Percentiles rank a stretch among this genome's conserved stretches.
These are phyloP conservation scores for Gloeostereum incarnatum DNA, from an alignment of 768 basidiomycete species.

Conservation along the genomic window DNA sequence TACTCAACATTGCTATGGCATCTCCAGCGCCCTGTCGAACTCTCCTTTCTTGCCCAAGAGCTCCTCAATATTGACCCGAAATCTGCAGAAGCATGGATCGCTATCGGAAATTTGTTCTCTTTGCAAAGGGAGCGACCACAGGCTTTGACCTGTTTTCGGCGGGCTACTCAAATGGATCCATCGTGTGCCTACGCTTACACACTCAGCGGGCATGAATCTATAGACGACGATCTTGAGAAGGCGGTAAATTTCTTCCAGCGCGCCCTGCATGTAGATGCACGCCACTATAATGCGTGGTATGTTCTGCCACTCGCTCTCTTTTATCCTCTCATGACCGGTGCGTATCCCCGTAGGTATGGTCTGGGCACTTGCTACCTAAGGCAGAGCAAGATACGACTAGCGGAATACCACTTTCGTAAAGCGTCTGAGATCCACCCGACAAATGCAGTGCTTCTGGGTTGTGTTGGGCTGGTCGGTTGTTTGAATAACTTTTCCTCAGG, in stretches of 20 bases:
- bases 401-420: constrained; percentile 94
- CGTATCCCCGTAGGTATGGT: constrained; percentile 75
- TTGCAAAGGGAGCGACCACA: constrained; percentile 90
- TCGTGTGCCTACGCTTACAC: constrained; percentile 94
- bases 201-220: constrained; percentile 91
- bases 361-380: constrained; percentile 93
- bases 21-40: constrained; percentile 69
- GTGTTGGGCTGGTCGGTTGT: constrained; percentile 85
- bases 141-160: constrained; percentile 88
- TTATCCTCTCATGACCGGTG: constrained; percentile 19
- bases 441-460: constrained; percentile 93
- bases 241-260: constrained; percentile 89
- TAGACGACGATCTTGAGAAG: constrained; percentile 91
- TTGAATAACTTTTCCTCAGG: background rate
- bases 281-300: constrained; percentile 98
- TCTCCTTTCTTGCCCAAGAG: constrained; percentile 92
- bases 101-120: constrained; percentile 92
- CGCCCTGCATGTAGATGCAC: constrained; percentile 82
- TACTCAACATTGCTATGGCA: constrained; percentile 98
- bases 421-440: constrained; percentile 89
- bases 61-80: constrained; percentile 78
- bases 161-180: constrained; percentile 84
- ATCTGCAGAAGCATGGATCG: constrained; percentile 89
- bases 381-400: constrained; percentile 86
- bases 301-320: constrained; percentile 19